phyloP scores from a whole-genome alignment of 352 stramenopile species.

The Aphanomyces stellatus region DNA sequence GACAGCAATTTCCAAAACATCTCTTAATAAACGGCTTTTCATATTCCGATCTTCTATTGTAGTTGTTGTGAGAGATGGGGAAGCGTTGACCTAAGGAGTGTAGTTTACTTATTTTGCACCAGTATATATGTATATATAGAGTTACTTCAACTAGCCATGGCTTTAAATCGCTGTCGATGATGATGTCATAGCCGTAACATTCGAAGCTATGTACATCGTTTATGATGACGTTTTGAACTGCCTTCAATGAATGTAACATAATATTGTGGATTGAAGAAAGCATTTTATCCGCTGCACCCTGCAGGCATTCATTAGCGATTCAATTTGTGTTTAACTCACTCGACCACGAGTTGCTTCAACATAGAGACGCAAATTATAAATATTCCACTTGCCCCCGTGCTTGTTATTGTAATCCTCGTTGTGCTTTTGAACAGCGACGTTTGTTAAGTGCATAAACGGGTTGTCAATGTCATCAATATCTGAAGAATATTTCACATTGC shows the following conservation, averaged over 20 bases:
- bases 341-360: constrained; percentile 61
- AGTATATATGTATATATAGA: constrained; percentile 22
- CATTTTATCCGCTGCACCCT: constrained; percentile 44
- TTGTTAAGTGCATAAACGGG: constrained; percentile 84
- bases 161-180: constrained; percentile 88
- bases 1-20: constrained; percentile 61
- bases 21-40: constrained; percentile 60
- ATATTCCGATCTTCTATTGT: constrained; percentile 68
- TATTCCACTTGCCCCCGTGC: constrained; percentile 87
- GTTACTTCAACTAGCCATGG: constrained; percentile 90
- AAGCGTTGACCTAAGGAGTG: constrained; percentile 40
- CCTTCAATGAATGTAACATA: constrained; percentile 76
- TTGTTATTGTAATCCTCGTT: constrained; percentile 88
- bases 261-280: constrained; percentile 61
- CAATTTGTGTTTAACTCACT: neutral
- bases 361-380: constrained; percentile 80
- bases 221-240: constrained; percentile 90
- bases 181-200: constrained; percentile 93
- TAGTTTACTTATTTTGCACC: neutral
- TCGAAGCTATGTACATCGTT: constrained; percentile 93
- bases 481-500: constrained; percentile 84
- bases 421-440: constrained; percentile 86
- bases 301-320: neutral
- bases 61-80: constrained; percentile 60
- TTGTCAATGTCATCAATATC: constrained; percentile 85